Evolutionary conservation across 2,329 filamentous ascomycete species (phyloP).

Genomic region (Berkeleyomyces rouxiae): DNA sequence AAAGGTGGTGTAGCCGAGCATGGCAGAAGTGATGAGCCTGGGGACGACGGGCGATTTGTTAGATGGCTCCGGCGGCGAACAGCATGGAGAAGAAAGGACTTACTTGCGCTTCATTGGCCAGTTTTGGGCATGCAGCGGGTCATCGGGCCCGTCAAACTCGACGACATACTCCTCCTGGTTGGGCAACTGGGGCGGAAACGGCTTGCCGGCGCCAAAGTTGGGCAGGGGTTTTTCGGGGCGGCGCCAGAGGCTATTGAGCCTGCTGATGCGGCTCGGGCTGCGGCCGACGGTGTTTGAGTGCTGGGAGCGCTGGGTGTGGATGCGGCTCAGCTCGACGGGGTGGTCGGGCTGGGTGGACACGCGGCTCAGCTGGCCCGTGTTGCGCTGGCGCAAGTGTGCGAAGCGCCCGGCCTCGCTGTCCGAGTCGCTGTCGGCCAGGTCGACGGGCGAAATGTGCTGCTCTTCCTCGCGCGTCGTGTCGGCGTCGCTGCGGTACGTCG

Average conservation of each 20-base stretch:
- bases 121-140: constrained; percentile 75
- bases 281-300: constrained; percentile 57
- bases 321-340: constrained; percentile 51
- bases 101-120: constrained; percentile 69
- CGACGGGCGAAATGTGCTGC: constrained; percentile 25
- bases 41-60: background rate
- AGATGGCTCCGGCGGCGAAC: background rate
- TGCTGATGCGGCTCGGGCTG: constrained; percentile 15
- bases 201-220: constrained; percentile 55
- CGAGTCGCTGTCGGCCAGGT: constrained; percentile 28
- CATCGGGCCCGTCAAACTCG: constrained; percentile 68
- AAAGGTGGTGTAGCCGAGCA: constrained; percentile 59
- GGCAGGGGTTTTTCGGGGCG: constrained; percentile 46
- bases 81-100: constrained; percentile 19
- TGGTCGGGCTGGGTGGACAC: constrained; percentile 50
- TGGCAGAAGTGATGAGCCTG: constrained; percentile 44
- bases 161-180: constrained; percentile 64
- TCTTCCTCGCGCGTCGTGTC: background rate
- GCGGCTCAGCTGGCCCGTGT: constrained; percentile 32
- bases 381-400: constrained; percentile 44
- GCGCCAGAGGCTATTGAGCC: constrained; percentile 23
- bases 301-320: constrained; percentile 54
- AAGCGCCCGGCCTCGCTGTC: constrained; percentile 25
- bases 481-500: constrained; percentile 31
- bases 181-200: constrained; percentile 53